These are phyloP conservation scores for Zasmidium angulare DNA, from an alignment of 2,329 filamentous ascomycete genomes.

Conservation along the genomic window DNA sequence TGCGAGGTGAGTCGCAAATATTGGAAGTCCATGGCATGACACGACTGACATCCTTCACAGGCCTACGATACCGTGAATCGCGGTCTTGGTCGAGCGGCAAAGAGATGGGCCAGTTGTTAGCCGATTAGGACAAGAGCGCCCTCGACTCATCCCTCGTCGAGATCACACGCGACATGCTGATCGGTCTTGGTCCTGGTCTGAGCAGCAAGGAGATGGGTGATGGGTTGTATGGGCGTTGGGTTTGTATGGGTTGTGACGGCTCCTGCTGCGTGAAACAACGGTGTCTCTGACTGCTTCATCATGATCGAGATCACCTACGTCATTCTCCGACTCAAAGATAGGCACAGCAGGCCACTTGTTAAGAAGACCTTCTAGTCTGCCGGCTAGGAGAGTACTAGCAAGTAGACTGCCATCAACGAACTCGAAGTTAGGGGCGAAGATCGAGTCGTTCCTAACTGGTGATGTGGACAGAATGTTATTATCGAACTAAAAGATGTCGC, in stretches of 20 bases:
- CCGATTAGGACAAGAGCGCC: constrained; percentile 98
- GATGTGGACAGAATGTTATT: too few relatives aligned
- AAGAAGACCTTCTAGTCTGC: constrained; percentile 99
- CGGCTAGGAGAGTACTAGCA: constrained; percentile 98
- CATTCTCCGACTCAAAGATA: constrained; percentile 97
- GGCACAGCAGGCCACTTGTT: constrained; percentile 91
- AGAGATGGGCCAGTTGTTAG: constrained; percentile 93
- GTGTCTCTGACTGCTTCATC: too few relatives aligned
- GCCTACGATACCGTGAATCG: constrained; percentile 99
- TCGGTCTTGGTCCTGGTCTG: too few relatives aligned
- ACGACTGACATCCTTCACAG: constrained; percentile 48
- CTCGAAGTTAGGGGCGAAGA: too few relatives aligned
- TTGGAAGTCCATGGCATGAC: neutral
- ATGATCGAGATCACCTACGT: too few relatives aligned
- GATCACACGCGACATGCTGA: constrained; percentile 98
- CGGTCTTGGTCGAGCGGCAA: constrained; percentile 79
- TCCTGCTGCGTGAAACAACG: too few relatives aligned
- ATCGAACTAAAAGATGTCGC: too few relatives aligned
- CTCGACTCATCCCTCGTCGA: constrained; percentile 99
- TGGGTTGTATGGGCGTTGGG: too few relatives aligned
- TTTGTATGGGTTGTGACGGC: too few relatives aligned
- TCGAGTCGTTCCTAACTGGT: too few relatives aligned
- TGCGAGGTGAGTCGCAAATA: constrained; percentile 70
- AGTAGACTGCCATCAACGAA: constrained; percentile 99
- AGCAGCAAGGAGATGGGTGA: too few relatives aligned